phyloP scores from a whole-genome alignment of 495 filamentous ascomycete species.

The Hypoxylon subgilvum region DNA sequence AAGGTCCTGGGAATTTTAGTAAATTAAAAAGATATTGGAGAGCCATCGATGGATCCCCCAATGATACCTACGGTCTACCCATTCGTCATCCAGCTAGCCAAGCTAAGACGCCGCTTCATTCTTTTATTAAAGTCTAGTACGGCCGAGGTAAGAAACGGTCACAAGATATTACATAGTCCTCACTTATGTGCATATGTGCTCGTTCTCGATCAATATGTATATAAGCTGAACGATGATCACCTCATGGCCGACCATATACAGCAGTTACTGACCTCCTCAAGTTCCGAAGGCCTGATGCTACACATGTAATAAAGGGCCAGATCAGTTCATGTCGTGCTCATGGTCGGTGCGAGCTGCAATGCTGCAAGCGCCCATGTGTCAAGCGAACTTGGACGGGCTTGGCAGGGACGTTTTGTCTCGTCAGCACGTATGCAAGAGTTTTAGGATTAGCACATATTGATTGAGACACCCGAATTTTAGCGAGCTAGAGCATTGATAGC shows the following conservation, averaged over 20 bases:
- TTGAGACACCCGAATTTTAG: slow-evolving; percentile 9
- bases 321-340: slow-evolving; percentile 38
- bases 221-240: too few species aligned
- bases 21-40: slow-evolving; percentile 32
- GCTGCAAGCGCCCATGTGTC: slow-evolving; percentile 38
- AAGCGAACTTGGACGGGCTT: slow-evolving; percentile 25
- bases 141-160: too few species aligned
- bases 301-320: not conserved
- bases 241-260: not conserved
- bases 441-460: slow-evolving; percentile 1
- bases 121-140: too few species aligned
- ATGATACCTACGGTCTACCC: slow-evolving; percentile 10
- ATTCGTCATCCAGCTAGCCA: too few species aligned
- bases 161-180: too few species aligned
- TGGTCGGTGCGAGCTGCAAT: slow-evolving; percentile 23
- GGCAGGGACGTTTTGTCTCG: slow-evolving; percentile 16
- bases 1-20: slow-evolving; percentile 28
- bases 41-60: not conserved
- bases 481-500: slow-evolving; percentile 11
- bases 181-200: too few species aligned
- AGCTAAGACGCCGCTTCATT: too few species aligned
- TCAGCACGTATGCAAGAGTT: not conserved
- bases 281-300: not conserved
- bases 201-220: too few species aligned
- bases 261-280: not conserved